Percentiles rank a stretch among this genome's conserved stretches.
phyloP scores from a whole-genome alignment of 1,284 basidiomycete genomes.

The Sporisorium iseilematis-ciliati region DNA sequence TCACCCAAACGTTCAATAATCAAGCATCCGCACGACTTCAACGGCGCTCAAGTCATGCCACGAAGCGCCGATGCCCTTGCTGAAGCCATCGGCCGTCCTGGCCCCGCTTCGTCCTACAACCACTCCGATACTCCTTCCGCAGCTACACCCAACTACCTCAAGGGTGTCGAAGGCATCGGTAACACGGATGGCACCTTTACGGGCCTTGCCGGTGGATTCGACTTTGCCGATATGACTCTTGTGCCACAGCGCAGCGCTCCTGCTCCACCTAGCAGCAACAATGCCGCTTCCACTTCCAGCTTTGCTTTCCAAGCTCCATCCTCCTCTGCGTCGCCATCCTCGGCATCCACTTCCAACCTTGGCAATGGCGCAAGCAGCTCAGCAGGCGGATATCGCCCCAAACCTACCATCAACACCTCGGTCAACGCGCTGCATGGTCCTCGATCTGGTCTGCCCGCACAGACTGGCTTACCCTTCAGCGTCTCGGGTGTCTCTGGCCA shows the following conservation, averaged over 20 bases:
- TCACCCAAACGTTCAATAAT: constrained; percentile 61
- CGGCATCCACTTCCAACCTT: constrained; percentile 22
- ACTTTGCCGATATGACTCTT: constrained; percentile 51
- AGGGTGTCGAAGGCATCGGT: constrained; percentile 41
- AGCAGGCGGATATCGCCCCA: constrained; percentile 36
- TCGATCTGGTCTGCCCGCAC: constrained; percentile 37
- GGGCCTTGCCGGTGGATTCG: constrained; percentile 32
- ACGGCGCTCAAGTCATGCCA: constrained; percentile 58
- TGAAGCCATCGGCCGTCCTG: constrained; percentile 20
- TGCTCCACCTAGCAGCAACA: constrained; percentile 38
- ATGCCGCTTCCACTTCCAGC: constrained; percentile 13
- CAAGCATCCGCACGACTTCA: constrained; percentile 62
- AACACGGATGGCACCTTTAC: constrained; percentile 32
- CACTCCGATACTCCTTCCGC: constrained; percentile 17
- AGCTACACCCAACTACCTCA: constrained; percentile 40
- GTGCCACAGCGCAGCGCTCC: constrained; percentile 64
- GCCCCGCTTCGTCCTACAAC: constrained; percentile 11
- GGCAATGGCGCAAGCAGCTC: constrained; percentile 26
- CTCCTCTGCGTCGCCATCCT: constrained; percentile 21
- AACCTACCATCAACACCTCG: constrained; percentile 39
- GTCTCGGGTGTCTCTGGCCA: constrained; percentile 20
- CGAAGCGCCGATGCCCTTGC: constrained; percentile 47
- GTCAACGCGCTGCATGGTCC: constrained; percentile 16
- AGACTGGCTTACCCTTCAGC: constrained; percentile 36
- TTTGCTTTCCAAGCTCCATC: constrained; percentile 14